These are phyloP conservation scores for Rhizopogon rudus DNA, from an alignment of 768 basidiomycete genomes.

Conservation along the genomic window DNA sequence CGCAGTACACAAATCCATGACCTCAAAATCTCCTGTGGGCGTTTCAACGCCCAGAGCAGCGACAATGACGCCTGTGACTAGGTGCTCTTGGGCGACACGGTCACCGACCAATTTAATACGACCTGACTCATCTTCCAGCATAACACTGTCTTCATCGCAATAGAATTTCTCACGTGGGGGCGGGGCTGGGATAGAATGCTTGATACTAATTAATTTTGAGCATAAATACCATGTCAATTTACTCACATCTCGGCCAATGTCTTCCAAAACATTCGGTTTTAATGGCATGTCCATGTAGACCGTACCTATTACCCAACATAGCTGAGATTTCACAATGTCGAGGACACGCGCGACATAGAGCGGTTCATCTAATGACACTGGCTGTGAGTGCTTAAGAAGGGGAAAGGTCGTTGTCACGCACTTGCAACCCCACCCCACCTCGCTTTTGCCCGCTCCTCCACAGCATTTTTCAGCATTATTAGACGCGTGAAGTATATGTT, in stretches of 20 bases:
- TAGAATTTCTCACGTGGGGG: constrained; percentile 70
- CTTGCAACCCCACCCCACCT: constrained; percentile 48
- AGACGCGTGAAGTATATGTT: constrained; percentile 68
- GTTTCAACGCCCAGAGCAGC: constrained; percentile 92
- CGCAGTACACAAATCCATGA: constrained; percentile 81
- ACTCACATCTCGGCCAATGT: constrained; percentile 88
- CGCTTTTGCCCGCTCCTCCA: constrained; percentile 43
- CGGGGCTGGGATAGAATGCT: constrained; percentile 90
- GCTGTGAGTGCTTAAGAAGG: background rate
- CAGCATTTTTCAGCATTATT: constrained; percentile 39
- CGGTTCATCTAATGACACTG: constrained; percentile 49
- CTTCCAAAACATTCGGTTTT: constrained; percentile 97
- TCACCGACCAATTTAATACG: constrained; percentile 85
- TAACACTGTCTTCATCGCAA: constrained; percentile 73
- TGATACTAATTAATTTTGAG: constrained; percentile 7
- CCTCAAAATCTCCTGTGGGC: constrained; percentile 86
- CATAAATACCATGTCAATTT: constrained; percentile 1
- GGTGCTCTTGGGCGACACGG: constrained; percentile 46
- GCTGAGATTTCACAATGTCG: constrained; percentile 77
- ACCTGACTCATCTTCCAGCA: constrained; percentile 96
- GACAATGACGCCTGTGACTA: constrained; percentile 91
- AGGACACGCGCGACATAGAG: constrained; percentile 74
- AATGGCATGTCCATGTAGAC: constrained; percentile 99
- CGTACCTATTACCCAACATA: constrained; percentile 92
- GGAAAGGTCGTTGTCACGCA: constrained; percentile 9